Conservation (phyloP, 345 rosid genomes). For the Pistacia atlantica region DNA sequence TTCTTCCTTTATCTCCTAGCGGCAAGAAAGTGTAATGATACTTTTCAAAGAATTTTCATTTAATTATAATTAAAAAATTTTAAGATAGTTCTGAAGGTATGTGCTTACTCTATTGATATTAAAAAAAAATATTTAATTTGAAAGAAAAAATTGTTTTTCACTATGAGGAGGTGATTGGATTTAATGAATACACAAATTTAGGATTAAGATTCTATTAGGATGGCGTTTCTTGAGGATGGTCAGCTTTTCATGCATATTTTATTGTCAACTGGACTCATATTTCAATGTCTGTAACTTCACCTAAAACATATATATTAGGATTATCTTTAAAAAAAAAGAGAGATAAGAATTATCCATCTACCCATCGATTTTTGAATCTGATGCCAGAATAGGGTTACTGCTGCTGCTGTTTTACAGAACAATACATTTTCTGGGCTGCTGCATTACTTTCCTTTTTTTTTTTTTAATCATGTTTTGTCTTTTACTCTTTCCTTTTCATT, state of each 20-base stretch:
- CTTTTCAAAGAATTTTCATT: background rate
- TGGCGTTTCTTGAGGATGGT: no score
- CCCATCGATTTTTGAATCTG: background rate
- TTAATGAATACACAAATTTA: background rate
- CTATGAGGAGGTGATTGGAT: background rate
- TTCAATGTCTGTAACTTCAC: background rate
- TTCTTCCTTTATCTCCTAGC: no score
- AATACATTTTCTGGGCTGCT: background rate
- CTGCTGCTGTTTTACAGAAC: background rate
- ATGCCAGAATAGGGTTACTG: background rate
- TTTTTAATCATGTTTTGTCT: background rate
- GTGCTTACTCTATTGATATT: background rate
- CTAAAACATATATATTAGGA: background rate
- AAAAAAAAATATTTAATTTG: background rate
- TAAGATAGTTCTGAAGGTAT: background rate
- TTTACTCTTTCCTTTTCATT: constrained; percentile 27
- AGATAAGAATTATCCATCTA: background rate
- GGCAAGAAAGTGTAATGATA: background rate
- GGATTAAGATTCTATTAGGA: no score
- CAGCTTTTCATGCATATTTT: background rate
- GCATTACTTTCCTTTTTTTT: background rate
- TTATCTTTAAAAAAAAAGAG: background rate
- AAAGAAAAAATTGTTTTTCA: background rate
- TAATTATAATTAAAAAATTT: background rate
- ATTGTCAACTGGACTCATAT: background rate